Evolutionary conservation across 352 stramenopile genomes (phyloP).

Genomic region (Phytophthora agathidicida): DNA sequence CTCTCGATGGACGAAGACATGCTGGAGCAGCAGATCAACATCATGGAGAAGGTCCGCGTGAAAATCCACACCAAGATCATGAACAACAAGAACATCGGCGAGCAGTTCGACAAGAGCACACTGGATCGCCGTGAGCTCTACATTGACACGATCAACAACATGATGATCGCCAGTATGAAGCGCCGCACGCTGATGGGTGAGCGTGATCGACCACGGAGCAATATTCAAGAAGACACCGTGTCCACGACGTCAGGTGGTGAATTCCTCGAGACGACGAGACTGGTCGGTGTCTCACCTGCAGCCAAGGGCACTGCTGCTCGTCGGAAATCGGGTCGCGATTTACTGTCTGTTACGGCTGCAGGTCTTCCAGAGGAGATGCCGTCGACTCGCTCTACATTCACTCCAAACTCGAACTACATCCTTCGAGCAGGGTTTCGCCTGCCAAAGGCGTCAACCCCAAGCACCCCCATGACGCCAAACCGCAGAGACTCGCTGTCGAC

Average conservation of each 20-base stretch:
- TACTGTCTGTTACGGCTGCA: slow-evolving; percentile 35
- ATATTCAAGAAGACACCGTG: slow-evolving; percentile 24
- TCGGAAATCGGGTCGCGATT: slow-evolving; percentile 34
- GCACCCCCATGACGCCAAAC: slow-evolving; percentile 19
- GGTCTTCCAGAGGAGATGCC: slow-evolving; percentile 38
- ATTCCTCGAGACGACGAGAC: slow-evolving; percentile 58
- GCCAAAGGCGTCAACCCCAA: slow-evolving; percentile 51
- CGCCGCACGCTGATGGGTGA: slow-evolving; percentile 57
- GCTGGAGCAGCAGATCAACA: slow-evolving; percentile 57
- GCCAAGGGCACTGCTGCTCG: slow-evolving; percentile 23
- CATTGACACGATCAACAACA: slow-evolving; percentile 81
- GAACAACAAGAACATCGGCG: slow-evolving; percentile 91
- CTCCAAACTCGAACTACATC: slow-evolving; percentile 44
- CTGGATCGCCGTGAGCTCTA: slow-evolving; percentile 82
- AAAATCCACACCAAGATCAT: slow-evolving; percentile 89
- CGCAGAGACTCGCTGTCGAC: slow-evolving; percentile 29
- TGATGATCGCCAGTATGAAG: slow-evolving; percentile 76
- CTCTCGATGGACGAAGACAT: slow-evolving; percentile 64
- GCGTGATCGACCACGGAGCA: slow-evolving; percentile 20
- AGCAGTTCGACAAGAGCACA: slow-evolving; percentile 86
- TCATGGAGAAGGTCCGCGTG: slow-evolving; percentile 77
- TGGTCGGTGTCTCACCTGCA: slow-evolving; percentile 28
- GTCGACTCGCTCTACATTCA: slow-evolving; percentile 40
- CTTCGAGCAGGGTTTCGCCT: slow-evolving; percentile 66
- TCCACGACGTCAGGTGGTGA: slow-evolving; percentile 20